phyloP scores from a whole-genome alignment of 1,284 basidiomycete genomes.

The Tilletiopsis washingtonensis region DNA sequence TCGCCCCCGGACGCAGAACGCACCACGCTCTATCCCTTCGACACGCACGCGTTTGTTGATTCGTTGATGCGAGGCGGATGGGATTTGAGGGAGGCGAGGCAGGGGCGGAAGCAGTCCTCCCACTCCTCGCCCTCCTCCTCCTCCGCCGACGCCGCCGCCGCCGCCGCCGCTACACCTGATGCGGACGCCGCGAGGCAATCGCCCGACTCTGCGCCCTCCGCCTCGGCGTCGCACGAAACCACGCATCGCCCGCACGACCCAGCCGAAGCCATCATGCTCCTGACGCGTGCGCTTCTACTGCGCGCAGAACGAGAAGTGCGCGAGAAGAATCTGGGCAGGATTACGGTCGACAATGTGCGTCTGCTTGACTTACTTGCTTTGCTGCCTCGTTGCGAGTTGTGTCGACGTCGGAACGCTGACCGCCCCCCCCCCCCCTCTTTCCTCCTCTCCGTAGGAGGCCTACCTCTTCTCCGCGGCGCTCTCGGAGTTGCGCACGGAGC shows the following conservation, averaged over 20 bases:
- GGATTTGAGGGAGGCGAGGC: no score
- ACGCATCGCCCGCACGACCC: constrained; percentile 30
- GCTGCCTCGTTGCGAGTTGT: not conserved
- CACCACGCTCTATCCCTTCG: not conserved
- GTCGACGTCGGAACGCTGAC: no score
- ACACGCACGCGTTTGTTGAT: not conserved
- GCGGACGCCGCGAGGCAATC: not conserved
- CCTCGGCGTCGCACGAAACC: not conserved
- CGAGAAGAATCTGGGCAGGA: constrained; percentile 65
- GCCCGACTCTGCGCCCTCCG: no score
- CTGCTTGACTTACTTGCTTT: not conserved
- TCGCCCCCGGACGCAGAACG: not conserved
- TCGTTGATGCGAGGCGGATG: not conserved
- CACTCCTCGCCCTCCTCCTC: no score
- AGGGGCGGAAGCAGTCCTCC: no score
- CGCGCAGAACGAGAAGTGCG: constrained; percentile 67
- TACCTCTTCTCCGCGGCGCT: constrained; percentile 92
- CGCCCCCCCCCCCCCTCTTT: not conserved
- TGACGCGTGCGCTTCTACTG: constrained; percentile 70
- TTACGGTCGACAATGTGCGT: constrained; percentile 85
- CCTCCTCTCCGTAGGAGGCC: constrained; percentile 61
- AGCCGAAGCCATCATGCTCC: constrained; percentile 63
- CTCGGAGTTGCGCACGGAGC: constrained; percentile 80
- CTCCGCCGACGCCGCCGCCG: not conserved
- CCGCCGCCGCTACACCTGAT: not conserved